A percentile compares a stretch with the other conserved stretches of the same genome.
phyloP scores from a whole-genome alignment of 1,139 yeast genomes.

The Pichia sp. region DNA sequence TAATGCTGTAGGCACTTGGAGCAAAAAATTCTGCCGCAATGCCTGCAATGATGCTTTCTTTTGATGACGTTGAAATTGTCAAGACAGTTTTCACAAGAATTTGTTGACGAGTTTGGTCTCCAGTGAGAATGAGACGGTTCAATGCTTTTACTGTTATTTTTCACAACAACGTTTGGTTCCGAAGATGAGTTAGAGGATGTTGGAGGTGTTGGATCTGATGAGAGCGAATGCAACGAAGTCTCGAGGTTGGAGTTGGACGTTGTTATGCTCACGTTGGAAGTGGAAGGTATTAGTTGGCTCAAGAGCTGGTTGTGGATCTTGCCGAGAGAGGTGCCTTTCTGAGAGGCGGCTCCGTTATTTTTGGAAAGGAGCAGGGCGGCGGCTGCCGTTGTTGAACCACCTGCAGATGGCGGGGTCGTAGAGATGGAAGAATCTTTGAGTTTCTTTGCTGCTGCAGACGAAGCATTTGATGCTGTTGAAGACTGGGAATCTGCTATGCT shows the following conservation, averaged over 20 bases:
- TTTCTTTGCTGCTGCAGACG: background rate
- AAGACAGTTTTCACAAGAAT: slow-evolving; percentile 25
- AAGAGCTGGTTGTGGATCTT: slow-evolving; percentile 8
- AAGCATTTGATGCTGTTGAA: background rate
- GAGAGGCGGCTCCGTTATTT: background rate
- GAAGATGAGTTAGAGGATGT: background rate
- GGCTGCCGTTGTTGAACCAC: background rate
- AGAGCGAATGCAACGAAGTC: background rate
- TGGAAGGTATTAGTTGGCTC: slow-evolving; percentile 1
- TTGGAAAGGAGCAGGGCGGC: background rate
- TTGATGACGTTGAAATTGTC: slow-evolving; percentile 24
- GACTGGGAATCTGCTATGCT: background rate
- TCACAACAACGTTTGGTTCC: background rate
- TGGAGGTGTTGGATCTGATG: background rate
- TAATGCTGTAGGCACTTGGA: slow-evolving; percentile 52
- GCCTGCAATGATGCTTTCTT: slow-evolving; percentile 89
- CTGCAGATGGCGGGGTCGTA: background rate
- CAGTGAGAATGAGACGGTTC: slow-evolving; percentile 34
- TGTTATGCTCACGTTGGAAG: background rate
- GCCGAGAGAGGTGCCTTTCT: background rate
- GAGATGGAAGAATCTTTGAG: background rate
- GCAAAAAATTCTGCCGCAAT: slow-evolving; percentile 59
- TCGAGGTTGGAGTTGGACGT: background rate
- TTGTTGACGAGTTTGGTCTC: slow-evolving; percentile 27
- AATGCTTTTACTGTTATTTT: slow-evolving; percentile 11